Conservation (phyloP, 73 alveolate genomes). For the Paramecium octaurelia region DNA sequence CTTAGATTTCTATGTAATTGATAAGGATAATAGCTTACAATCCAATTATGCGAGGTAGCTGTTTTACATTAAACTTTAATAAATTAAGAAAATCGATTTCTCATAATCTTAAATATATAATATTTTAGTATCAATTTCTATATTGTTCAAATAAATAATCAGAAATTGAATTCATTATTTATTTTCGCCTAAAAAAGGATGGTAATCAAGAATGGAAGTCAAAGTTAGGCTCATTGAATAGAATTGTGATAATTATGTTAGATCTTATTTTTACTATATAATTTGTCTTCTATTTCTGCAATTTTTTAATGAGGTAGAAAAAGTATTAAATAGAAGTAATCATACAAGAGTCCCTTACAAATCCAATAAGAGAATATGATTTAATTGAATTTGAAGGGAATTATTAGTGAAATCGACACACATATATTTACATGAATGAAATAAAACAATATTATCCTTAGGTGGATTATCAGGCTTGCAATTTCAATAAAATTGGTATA, state of each 20-base stretch:
- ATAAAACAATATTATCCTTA: background rate
- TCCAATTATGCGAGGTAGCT: background rate
- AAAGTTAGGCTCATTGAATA: background rate
- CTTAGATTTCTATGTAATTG: background rate
- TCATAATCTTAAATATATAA: background rate
- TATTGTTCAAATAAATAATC: background rate
- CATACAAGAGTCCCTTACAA: background rate
- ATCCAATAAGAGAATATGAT: background rate
- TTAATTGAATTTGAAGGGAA: background rate
- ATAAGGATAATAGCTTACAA: background rate
- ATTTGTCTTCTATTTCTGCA: background rate
- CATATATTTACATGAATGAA: background rate
- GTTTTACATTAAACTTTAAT: background rate
- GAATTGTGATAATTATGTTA: background rate
- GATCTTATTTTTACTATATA: background rate
- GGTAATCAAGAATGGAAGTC: background rate
- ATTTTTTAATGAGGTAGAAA: background rate
- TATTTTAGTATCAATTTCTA: background rate
- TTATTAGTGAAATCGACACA: background rate
- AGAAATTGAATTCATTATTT: background rate
- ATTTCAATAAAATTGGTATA: background rate
- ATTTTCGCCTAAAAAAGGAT: background rate
- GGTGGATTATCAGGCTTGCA: background rate
- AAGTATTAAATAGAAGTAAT: background rate
- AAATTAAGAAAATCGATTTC: background rate